Base-by-base conservation (phyloP, 2,329 filamentous ascomycete genomes). In the Ophiobolus disseminans region DNA sequence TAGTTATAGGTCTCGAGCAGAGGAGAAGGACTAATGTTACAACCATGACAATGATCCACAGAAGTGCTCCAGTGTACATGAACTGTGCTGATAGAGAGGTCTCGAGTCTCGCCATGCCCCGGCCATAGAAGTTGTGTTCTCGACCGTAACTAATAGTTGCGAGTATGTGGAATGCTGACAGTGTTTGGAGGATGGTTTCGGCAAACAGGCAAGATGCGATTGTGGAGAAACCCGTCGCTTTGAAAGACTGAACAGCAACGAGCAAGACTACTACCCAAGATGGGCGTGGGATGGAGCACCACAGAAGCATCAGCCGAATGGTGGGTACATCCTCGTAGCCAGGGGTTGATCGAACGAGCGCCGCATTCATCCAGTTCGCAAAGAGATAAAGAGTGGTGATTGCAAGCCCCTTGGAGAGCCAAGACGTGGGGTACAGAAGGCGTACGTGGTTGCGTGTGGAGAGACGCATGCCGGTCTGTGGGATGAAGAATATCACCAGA, bases 281-380 rank as follows among this genome's bases (percentile, higher is more conserved):
- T 17, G 60, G 53, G 13, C 66, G 65, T 30, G 69, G 69, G 44
- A 67, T 61, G 19, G 66, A 52, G 58, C 65, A 69, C 65, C 65
- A 73, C 17, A 73, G 55, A 16, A 72, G 50, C 13, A 64, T 47
- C 22, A 73, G 40, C 41, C 62, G 44, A n/a, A 48, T 7, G 16
- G 69, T 26, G 9, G 63, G 51, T 17, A 65, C 26, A 21, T 58
- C 28, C 20, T 60, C 54, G 40, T 65, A 68, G 4, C 61, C 63
- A 34, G 32, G 30, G 7, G 59, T 62, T 17, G 21, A 31, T 25
- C 58, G 62, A 14, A 68, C 40, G 20, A 71, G 45, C 30, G 49
- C 7, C 2, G 53, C 60, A 43, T 62, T 70, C 32, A 65, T 1
- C 40, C 32, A 54, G 42, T 61, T 62, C 13, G 57, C 59, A 32